Conservation (phyloP, 345 rosid species). For the Raphanus sativus region DNA sequence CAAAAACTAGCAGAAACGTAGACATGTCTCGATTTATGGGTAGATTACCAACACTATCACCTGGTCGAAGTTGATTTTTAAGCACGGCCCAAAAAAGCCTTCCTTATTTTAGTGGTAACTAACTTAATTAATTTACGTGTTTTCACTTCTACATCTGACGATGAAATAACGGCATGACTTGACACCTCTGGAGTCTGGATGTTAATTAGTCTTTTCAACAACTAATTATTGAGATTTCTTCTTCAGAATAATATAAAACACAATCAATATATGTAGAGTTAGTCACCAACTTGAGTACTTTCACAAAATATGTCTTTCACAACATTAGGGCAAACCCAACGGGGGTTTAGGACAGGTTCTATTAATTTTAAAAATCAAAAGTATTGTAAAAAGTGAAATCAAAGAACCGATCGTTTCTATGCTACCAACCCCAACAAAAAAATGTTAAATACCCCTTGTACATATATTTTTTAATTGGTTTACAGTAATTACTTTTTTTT, state of each 20-base stretch:
- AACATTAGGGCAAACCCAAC: too few species aligned
- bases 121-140: neutral
- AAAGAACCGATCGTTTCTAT: too few species aligned
- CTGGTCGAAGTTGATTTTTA: conserved; percentile 19
- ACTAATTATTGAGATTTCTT: conserved; percentile 14
- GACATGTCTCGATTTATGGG: conserved; percentile 17
- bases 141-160: neutral
- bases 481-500: too few species aligned
- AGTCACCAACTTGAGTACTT: conserved; percentile 30
- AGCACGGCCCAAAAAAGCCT: neutral
- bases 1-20: conserved; percentile 18
- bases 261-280: conserved; percentile 7
- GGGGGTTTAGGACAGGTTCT: too few species aligned
- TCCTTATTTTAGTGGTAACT: neutral
- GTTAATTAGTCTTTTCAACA: conserved; percentile 11
- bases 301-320: too few species aligned
- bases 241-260: neutral
- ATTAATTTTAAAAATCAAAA: too few species aligned
- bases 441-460: too few species aligned
- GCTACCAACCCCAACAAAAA: too few species aligned
- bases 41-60: conserved; percentile 32
- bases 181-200: neutral
- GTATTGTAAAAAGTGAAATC: too few species aligned
- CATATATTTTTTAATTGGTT: too few species aligned
- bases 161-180: conserved; percentile 21